Base-by-base conservation (phyloP, 331 rosid genomes). In the Rosa hybrid region DNA sequence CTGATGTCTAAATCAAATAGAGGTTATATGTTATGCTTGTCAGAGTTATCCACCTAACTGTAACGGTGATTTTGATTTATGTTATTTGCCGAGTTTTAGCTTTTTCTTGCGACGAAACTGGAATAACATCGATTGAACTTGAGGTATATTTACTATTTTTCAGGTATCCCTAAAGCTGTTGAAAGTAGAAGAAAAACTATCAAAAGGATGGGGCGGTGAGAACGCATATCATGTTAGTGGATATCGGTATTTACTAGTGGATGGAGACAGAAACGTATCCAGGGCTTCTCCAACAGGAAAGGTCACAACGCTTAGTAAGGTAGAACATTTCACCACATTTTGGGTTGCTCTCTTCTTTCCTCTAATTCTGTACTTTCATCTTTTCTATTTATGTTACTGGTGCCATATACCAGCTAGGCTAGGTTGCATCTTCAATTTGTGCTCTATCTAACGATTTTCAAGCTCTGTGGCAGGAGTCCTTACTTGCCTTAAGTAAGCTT, bases 121-220 rank as follows among this genome's bases (percentile, higher is more conserved):
- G 46, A 12, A 54, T 44, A 30, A 10, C 54, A 69, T 13, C 18
- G 20, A 25, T 80, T 79, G 65, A 82, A 68, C 80, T 68, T 72
- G 23, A 34, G 74, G 62, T 70, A 80, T 80, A 50, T 80, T 85
- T 78, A 67, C 76, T 72, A 71, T 74, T 38, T 83, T 79, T 68
- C 89, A 96, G 99, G 97, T 94, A 48, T 90, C 94, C 78, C 87
- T 82, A 38, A 91, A 93, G 87, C 89, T 96, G 82, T 73, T 88
- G 81, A 93, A 88, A 91, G 92, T 96, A 80, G 99, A 93, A 86
- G 99, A 96, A 86, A 96, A 91, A 76, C 85, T 96, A 78, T 93
- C 98, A 6, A 96, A 91, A 89, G 99, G 99, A 82, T 96, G 99
- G 99, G 94, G 88, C 49, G 99, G 99, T 81, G 98, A 96, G 84